Evolutionary conservation across 2,329 filamentous ascomycete genomes (phyloP).

Genomic region (Cladosporium colombiae): DNA sequence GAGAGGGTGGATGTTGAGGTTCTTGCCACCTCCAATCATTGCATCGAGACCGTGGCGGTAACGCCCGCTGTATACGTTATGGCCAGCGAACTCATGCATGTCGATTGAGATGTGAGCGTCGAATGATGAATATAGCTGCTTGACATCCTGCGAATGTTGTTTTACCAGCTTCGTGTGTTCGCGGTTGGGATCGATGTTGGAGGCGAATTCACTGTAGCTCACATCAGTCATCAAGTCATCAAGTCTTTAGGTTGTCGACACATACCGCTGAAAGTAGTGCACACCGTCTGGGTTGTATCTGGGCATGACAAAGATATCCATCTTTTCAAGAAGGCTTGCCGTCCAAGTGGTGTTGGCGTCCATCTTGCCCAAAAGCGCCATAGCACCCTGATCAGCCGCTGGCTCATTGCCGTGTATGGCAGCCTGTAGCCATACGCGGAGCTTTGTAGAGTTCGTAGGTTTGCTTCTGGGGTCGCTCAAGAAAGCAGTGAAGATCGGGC

Average conservation of each 20-base stretch:
- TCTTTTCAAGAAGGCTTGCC: constrained; percentile 34
- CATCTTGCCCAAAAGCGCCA: constrained; percentile 41
- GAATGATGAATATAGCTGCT: constrained; percentile 35
- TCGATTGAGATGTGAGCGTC: constrained; percentile 40
- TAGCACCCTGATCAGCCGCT: constrained; percentile 39
- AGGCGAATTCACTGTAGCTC: constrained; percentile 27
- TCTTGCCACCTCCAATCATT: constrained; percentile 40
- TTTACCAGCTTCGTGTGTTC: constrained; percentile 35
- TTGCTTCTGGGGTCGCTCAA: constrained; percentile 26
- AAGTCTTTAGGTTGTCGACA: no score
- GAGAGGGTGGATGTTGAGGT: constrained; percentile 38
- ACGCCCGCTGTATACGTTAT: constrained; percentile 31
- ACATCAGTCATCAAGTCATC: neutral
- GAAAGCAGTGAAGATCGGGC: constrained; percentile 33
- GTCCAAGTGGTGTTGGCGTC: constrained; percentile 38
- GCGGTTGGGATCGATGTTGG: constrained; percentile 28
- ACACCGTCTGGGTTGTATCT: constrained; percentile 26
- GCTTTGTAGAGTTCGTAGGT: constrained; percentile 28
- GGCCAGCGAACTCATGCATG: constrained; percentile 40
- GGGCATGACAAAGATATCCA: constrained; percentile 24
- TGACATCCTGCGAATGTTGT: constrained; percentile 36
- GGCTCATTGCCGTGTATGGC: constrained; percentile 43
- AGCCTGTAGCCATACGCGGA: constrained; percentile 42
- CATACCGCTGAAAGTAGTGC: constrained; percentile 28
- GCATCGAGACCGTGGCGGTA: constrained; percentile 40